Base-by-base conservation (phyloP, 306 rosid genomes). In the Sicyos edulis region DNA sequence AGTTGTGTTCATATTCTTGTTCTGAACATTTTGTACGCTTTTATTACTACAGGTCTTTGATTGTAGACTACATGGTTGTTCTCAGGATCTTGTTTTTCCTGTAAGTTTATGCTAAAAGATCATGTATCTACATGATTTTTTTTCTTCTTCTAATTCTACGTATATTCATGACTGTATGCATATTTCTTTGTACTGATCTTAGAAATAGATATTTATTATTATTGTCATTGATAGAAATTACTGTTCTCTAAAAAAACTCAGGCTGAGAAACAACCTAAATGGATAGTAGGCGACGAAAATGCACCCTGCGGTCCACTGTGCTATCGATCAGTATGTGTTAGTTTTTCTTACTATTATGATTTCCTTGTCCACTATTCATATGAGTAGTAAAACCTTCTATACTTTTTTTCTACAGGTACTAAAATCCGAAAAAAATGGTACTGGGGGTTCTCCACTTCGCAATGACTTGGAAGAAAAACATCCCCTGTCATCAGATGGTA, bases 61-160 rank as follows among this genome's bases (percentile, higher is more conserved):
- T 81, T 95, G 99, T 80, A 86, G 96, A 84, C 86, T 91, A 70
- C 99, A 95, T 81, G 99, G 99, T 65, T 95, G 99, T 70, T 95
- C 99, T 1, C 99, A 95, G 82, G 99, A 95, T 86, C 97, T 95
- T 83, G 89, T 95, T 77, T 91, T 87, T 75, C 96, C 99, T 65
- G 99, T 95, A 83, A 85, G 96, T 78, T 52, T 63, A 63, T 74
- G 17, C 78, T 51, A 49, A 60, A 58, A 29, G 40, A 42, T 72
- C 37, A 1, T 71, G 54, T 7, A 40, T 40, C 45, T 40, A 6
- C 45, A 40, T 40, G 45, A 6, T 40, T 40, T 40, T 40, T 40
- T 40, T 6, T 40, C 9, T 40, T 40, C 5, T 40, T 40, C 9
- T 40, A 37, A 37, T 40, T 40, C 45, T 40, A 40, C 45, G 45